phyloP scores from a whole-genome alignment of 1,139 yeast species.

The Taiozyma sp. region DNA sequence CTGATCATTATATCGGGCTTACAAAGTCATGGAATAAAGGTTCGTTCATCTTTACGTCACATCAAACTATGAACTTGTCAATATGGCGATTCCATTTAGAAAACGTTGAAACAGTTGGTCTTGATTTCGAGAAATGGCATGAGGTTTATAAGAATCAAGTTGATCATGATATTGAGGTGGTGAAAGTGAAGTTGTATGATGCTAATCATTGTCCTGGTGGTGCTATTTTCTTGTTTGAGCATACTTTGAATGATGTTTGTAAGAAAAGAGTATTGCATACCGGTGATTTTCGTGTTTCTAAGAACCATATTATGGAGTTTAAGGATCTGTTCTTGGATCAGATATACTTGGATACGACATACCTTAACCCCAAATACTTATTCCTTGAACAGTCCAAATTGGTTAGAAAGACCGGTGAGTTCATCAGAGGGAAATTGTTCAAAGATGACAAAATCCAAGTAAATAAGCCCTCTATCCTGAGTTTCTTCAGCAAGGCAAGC shows the following conservation, averaged over 20 bases:
- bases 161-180: conserved; percentile 39
- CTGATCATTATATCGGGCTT: conserved; percentile 91
- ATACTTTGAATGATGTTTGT: conserved; percentile 28
- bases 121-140: background rate
- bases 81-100: conserved; percentile 3
- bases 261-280: conserved; percentile 59
- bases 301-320: conserved; percentile 32
- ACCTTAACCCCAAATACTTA: conserved; percentile 65
- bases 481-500: conserved; percentile 29
- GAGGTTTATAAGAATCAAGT: conserved; percentile 14
- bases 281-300: conserved; percentile 83
- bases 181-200: conserved; percentile 59
- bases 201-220: conserved; percentile 99
- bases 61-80: conserved; percentile 42
- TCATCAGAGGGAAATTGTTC: conserved; percentile 33
- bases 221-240: conserved; percentile 69
- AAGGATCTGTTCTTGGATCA: conserved; percentile 41
- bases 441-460: conserved; percentile 22
- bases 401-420: conserved; percentile 50
- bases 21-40: conserved; percentile 72
- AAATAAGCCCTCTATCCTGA: conserved; percentile 34
- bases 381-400: conserved; percentile 79
- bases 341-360: conserved; percentile 85
- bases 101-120: background rate
- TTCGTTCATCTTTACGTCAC: conserved; percentile 59